phyloP scores from a whole-genome alignment of 768 basidiomycete genomes.

The Vararia minispora region DNA sequence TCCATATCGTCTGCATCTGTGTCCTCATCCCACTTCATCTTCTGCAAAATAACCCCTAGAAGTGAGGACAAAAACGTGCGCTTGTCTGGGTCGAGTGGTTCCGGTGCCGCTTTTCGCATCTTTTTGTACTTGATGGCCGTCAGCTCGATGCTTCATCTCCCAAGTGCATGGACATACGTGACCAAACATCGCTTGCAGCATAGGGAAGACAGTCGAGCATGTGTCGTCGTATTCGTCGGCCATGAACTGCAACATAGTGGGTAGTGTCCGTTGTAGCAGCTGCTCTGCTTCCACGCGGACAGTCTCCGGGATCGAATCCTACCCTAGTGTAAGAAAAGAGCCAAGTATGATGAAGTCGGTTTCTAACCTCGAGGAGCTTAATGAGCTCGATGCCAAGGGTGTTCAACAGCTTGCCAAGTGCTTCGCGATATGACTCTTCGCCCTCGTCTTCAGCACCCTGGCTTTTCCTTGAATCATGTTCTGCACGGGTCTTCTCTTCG shows the following conservation, averaged over 20 bases:
- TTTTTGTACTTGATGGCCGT: constrained; percentile 65
- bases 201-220: constrained; percentile 71
- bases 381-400: constrained; percentile 71
- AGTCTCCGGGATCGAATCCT: constrained; percentile 54
- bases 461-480: too few relatives aligned
- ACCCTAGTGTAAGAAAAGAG: not conserved
- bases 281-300: constrained; percentile 52
- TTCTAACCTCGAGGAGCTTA: constrained; percentile 71
- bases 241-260: constrained; percentile 80
- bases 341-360: constrained; percentile 4
- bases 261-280: constrained; percentile 58
- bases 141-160: not conserved
- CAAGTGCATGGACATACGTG: constrained; percentile 41
- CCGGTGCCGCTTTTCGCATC: constrained; percentile 45
- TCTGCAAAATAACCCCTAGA: constrained; percentile 67
- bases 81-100: constrained; percentile 52
- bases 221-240: constrained; percentile 88
- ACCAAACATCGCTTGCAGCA: constrained; percentile 64
- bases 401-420: constrained; percentile 76
- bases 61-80: constrained; percentile 70
- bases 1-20: constrained; percentile 76
- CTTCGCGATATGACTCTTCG: constrained; percentile 82
- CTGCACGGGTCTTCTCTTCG: constrained; percentile 60
- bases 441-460: constrained; percentile 72
- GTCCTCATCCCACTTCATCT: constrained; percentile 85